Conservation (phyloP, 139 green algal genomes). For the Micractinium conductrix region DNA sequence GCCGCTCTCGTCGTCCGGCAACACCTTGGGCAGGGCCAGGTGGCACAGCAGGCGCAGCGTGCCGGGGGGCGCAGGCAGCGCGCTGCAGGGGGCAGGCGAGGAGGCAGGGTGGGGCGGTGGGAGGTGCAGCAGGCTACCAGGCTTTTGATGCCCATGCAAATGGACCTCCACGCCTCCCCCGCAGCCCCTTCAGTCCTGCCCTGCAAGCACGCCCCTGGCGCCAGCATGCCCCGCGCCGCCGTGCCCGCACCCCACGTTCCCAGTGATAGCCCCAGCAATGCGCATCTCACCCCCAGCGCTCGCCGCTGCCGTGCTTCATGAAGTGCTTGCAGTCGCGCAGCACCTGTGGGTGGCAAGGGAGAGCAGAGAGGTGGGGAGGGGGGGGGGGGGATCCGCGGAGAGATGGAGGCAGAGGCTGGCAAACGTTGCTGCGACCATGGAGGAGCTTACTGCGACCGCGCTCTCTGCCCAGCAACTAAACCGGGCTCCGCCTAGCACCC, state of each 20-base stretch:
- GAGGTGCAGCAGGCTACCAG: not conserved
- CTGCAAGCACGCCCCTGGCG: too few relatives aligned
- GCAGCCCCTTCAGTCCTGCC: too few relatives aligned
- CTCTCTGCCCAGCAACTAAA: too few relatives aligned
- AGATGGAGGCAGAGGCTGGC: not conserved
- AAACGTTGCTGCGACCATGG: too few relatives aligned
- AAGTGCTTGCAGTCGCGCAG: constrained; percentile 90
- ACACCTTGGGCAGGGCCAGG: not conserved
- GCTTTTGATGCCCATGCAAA: too few relatives aligned
- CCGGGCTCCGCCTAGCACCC: too few relatives aligned
- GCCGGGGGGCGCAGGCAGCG: not conserved
- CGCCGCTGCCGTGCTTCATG: constrained; percentile 80
- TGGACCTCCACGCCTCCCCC: too few relatives aligned
- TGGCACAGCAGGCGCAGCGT: constrained; percentile 28
- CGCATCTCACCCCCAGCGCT: constrained; percentile 1
- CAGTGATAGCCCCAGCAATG: too few relatives aligned
- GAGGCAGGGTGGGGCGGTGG: not conserved
- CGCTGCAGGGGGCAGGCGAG: not conserved
- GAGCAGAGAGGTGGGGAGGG: not conserved
- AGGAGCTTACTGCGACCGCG: too few relatives aligned
- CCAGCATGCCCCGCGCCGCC: too few relatives aligned
- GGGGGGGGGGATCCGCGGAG: not conserved
- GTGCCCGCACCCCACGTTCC: too few relatives aligned
- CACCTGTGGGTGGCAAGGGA: constrained; percentile 47
- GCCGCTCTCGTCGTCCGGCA: not conserved